Base-by-base conservation (phyloP, 2,329 filamentous ascomycete species). In the Diplodia mutila region DNA sequence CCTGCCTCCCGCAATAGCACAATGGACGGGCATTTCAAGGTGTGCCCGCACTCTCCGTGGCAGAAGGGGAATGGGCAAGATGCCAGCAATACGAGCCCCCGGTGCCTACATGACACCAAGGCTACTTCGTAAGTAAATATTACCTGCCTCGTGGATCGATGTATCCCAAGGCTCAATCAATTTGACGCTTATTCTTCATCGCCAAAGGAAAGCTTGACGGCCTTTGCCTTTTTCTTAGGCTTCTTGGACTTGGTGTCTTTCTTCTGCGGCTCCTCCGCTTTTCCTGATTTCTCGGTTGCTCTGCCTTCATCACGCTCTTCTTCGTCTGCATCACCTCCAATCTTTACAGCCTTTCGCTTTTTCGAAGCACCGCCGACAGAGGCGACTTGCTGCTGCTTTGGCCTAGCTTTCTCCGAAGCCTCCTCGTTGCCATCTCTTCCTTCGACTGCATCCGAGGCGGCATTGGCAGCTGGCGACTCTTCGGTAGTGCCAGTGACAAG, bases 281-380 rank as follows among this genome's bases (percentile, higher is more conserved):
- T 48, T 21, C 70, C 71, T 61, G 49, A 48, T n/a, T 21, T 23
- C n/a, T 70, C 71, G 54, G 69, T 52, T 73, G 27, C 69, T 12
- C 69, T 69, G 2, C 34, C 29, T 11, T 69, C 67, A 4, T 64
- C 69, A 52, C 65, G 69, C 11, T 73, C 72, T 2, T 74, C 72
- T 25, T 73, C 68, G 46, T 75, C 77, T 18, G 73, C 74, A 11
- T 54, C 68, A 27, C 53, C 69, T 37, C 79, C 75, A 14, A 80
- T 72, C 51, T 76, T 80, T 8, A 72, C 74, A 5, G 71, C 77
- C 67, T 80, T 80, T 8, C 78, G 73, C 67, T 80, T 80, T 72
- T 75, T 80, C 9, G 72, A 61, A 14, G 66, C 69, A 8, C 72
- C 72, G 8, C 78, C 78, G n/a, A 77, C 70, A 68, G 78, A 61